These are phyloP conservation scores for Holtermanniella nyarrowii DNA, from an alignment of 768 basidiomycete species.

Conservation along the genomic window DNA sequence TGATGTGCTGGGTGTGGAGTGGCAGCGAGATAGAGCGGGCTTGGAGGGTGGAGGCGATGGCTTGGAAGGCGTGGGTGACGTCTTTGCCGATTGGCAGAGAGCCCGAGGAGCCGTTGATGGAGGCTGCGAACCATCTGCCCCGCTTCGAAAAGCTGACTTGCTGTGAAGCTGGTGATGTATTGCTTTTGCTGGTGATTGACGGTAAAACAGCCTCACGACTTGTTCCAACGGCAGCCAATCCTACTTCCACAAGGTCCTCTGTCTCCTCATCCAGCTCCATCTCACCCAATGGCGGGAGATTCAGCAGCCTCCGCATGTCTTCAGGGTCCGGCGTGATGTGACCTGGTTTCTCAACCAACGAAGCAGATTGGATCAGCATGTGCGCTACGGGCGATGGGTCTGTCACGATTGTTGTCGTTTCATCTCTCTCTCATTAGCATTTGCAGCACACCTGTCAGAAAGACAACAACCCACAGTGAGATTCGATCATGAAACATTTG, in stretches of 20 bases:
- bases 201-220: too few relatives aligned
- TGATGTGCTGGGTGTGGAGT: constrained; percentile 59
- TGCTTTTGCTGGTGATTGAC: too few relatives aligned
- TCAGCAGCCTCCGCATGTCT: constrained; percentile 28
- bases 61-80: constrained; percentile 56
- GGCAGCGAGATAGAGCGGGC: constrained; percentile 48
- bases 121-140: constrained; percentile 60
- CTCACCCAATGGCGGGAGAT: constrained; percentile 12
- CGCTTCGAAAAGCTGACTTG: constrained; percentile 16
- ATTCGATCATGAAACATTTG: constrained; percentile 76
- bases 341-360: constrained; percentile 50
- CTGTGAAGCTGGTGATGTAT: too few relatives aligned
- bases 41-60: constrained; percentile 52
- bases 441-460: neutral
- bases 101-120: constrained; percentile 46
- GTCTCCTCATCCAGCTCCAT: constrained; percentile 46
- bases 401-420: constrained; percentile 58
- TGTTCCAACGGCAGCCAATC: neutral
- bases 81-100: constrained; percentile 56
- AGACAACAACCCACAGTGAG: constrained; percentile 49
- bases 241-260: constrained; percentile 7
- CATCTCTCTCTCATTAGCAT: constrained; percentile 43
- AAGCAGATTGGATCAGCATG: constrained; percentile 63
- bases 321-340: constrained; percentile 16
- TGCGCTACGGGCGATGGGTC: constrained; percentile 71